Evolutionary conservation across 2,329 filamentous ascomycete species (phyloP).

Genomic region (Trichoderma koningii): DNA sequence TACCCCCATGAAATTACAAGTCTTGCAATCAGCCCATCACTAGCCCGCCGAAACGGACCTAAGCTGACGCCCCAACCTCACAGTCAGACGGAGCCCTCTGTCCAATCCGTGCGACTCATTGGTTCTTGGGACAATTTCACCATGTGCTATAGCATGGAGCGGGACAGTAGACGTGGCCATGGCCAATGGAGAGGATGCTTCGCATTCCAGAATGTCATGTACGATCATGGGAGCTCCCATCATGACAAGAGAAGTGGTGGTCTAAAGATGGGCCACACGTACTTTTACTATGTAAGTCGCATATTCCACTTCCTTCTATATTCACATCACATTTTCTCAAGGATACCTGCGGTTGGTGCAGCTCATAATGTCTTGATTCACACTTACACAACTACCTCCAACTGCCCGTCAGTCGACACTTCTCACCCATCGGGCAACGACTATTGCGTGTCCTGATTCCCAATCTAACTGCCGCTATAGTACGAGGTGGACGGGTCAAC

Average conservation of each 20-base stretch:
- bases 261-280: constrained; percentile 87
- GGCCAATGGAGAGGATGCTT: constrained; percentile 87
- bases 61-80: constrained; percentile 33
- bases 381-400: not conserved
- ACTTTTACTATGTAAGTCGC: constrained; percentile 84
- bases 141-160: constrained; percentile 75
- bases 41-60: constrained; percentile 20
- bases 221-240: constrained; percentile 65
- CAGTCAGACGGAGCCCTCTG: constrained; percentile 62
- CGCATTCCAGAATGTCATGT: constrained; percentile 81
- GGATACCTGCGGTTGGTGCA: not conserved
- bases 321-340: constrained; percentile 1
- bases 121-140: constrained; percentile 97
- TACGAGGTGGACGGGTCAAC: constrained; percentile 79
- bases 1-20: constrained; percentile 1
- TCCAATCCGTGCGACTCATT: constrained; percentile 73
- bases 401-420: not conserved
- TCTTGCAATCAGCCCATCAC: constrained; percentile 9
- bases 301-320: constrained; percentile 25
- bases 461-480: constrained; percentile 46
- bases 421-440: not conserved
- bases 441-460: not conserved
- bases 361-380: not conserved
- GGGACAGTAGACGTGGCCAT: constrained; percentile 71
- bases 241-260: constrained; percentile 66